Conservation (phyloP, 306 rosid species). For the Chamaecrista fasciculata region DNA sequence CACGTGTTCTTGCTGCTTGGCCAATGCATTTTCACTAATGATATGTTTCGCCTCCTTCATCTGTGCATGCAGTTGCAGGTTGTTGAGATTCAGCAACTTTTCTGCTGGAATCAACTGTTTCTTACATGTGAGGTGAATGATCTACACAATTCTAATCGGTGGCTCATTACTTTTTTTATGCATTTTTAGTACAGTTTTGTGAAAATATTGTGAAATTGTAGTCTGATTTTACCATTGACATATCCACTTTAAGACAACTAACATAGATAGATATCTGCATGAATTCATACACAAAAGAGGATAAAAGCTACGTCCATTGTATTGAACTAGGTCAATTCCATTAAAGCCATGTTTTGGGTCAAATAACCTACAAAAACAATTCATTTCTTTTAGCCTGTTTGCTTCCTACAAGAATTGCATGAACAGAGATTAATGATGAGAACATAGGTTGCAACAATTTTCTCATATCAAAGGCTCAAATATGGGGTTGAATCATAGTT, state of each 20-base stretch:
- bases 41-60: conserved; percentile 26
- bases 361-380: not conserved
- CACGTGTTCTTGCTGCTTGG: conserved; percentile 23
- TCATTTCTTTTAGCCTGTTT: not conserved
- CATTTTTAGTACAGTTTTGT: conserved; percentile 3
- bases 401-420: not conserved
- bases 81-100: conserved; percentile 46
- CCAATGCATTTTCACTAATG: conserved; percentile 19
- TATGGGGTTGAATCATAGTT: too few species aligned
- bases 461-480: too few species aligned
- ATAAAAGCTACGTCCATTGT: not conserved
- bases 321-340: not conserved
- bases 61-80: conserved; percentile 84
- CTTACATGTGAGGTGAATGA: conserved; percentile 40
- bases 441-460: not conserved
- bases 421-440: not conserved
- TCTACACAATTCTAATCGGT: conserved; percentile 11
- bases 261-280: not conserved
- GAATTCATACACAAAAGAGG: not conserved
- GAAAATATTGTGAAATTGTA: not conserved
- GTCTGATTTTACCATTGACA: not conserved
- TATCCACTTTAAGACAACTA: not conserved
- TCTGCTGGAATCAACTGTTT: conserved; percentile 26
- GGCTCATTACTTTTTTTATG: not conserved
- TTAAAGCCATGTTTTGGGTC: not conserved